Base-by-base conservation (phyloP, 257 asterid species). In the Echium plantagineum region DNA sequence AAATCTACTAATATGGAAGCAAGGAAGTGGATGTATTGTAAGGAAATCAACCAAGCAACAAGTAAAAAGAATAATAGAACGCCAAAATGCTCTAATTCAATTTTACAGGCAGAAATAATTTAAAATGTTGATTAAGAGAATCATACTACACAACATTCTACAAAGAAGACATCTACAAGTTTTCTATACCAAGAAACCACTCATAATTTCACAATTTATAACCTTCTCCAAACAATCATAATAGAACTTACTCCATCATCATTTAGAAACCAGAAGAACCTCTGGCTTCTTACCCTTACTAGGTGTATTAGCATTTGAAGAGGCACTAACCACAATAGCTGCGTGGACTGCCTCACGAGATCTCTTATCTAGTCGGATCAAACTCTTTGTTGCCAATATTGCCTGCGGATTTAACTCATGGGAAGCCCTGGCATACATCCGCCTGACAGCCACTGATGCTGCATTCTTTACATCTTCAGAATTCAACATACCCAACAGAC, bases 221-320 rank as follows among this genome's bases (percentile, higher is more conserved):
- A 64, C 16, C 49, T 10, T 42, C 13, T 58, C 71, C 38, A 16
- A 63, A 32, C 65, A 64, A 67, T 69, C 57, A 64, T 68, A 59
- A 52, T 42, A n/a, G 47, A 57, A 42, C 64, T 64, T 32, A 53
- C 54, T 60, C 22, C 5, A 62, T 59, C 32, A 53, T 86, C 77
- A 81, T 70, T 91, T 85, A 26, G 98, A 88, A 83, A 80, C 98
- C 77, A 88, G 70, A 61, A 86, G 94, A 58, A 93, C 77, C 87
- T 93, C 97, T 1, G 97, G 97, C 78, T 84, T 93, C 78, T 86
- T 93, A 49, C 89, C 95, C 80, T 91, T 91, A 80, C 90, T 88
- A 6, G 98, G 98, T 9, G 98, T 91, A 76, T 74, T 91, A 18
- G 77, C 81, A 78, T 80, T 84, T 15, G 95, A 91, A 17, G 87